These are phyloP conservation scores for Yamadazyma spencermartinsiae DNA, from an alignment of 1,139 yeast genomes.

Conservation along the genomic window DNA sequence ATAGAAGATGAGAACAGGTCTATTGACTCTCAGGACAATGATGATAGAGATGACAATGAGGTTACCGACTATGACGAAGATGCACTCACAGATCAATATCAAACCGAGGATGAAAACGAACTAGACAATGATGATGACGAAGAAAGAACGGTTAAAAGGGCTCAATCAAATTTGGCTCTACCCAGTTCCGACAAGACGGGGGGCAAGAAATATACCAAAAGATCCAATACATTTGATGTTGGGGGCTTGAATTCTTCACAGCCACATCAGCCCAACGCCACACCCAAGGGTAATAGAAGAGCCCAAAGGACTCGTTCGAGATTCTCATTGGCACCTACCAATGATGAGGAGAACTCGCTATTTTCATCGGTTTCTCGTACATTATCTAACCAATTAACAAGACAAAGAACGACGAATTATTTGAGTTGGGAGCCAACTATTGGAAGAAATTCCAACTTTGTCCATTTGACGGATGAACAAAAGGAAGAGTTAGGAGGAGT, in stretches of 20 bases:
- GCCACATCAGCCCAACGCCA: background rate
- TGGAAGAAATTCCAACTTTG: conserved; percentile 94
- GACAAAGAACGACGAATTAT: conserved; percentile 57
- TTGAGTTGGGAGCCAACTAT: conserved; percentile 90
- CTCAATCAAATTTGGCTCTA: conserved; percentile 35
- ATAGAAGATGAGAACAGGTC: conserved; percentile 22
- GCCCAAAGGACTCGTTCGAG: conserved; percentile 6
- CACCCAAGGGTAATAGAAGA: conserved; percentile 2
- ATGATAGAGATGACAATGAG: conserved; percentile 10
- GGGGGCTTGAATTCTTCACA: conserved; percentile 5
- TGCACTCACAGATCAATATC: conserved; percentile 12
- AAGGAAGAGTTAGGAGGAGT: conserved; percentile 96
- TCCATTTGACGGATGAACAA: conserved; percentile 76
- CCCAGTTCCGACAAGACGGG: conserved; percentile 39
- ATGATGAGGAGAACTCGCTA: conserved; percentile 16
- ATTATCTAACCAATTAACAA: conserved; percentile 17
- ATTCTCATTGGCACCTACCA: conserved; percentile 13
- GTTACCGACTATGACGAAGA: conserved; percentile 17
- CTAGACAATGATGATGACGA: conserved; percentile 15
- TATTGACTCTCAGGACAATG: conserved; percentile 22
- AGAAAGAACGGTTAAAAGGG: conserved; percentile 22
- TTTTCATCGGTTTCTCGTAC: conserved; percentile 11
- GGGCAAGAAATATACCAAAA: conserved; percentile 33
- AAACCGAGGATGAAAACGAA: conserved; percentile 15
- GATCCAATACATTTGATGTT: conserved; percentile 50